These are phyloP conservation scores for Ustanciosporium gigantosporum DNA, from an alignment of 1,284 basidiomycete species.

Conservation along the genomic window DNA sequence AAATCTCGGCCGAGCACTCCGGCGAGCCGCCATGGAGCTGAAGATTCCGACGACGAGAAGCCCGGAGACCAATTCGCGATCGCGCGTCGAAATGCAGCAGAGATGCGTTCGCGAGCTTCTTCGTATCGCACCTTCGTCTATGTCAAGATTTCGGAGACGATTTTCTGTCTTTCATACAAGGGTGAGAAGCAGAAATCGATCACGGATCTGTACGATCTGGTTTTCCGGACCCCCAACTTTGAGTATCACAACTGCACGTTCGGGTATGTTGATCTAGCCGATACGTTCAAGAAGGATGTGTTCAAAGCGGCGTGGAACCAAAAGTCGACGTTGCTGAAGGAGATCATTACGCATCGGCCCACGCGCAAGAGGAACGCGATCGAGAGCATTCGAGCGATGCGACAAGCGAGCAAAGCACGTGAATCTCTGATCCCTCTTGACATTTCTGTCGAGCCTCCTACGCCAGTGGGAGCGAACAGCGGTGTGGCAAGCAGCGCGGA, in stretches of 20 bases:
- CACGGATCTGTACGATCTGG: conserved; percentile 66
- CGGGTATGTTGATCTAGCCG: conserved; percentile 64
- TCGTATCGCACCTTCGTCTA: conserved; percentile 73
- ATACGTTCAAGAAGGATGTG: conserved; percentile 55
- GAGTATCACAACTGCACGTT: conserved; percentile 85
- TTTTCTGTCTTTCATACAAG: conserved; percentile 63
- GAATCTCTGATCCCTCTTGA: conserved; percentile 13
- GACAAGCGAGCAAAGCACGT: conserved; percentile 15
- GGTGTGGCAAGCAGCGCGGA: conserved; percentile 13
- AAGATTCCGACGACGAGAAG: conserved; percentile 5
- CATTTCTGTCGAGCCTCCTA: conserved; percentile 25
- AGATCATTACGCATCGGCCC: conserved; percentile 45
- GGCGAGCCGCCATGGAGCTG: conserved; percentile 6
- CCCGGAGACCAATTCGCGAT: conserved; percentile 38
- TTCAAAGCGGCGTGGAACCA: conserved; percentile 58
- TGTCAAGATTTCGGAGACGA: conserved; percentile 75
- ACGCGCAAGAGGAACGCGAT: conserved; percentile 33
- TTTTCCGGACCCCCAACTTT: conserved; percentile 66
- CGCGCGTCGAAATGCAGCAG: conserved; percentile 50
- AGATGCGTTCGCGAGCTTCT: conserved; percentile 64
- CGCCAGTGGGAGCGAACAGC: conserved; percentile 6
- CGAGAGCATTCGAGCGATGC: conserved; percentile 24
- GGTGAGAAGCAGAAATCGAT: conserved; percentile 65
- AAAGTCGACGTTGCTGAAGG: conserved; percentile 50
- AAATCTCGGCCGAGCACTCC: conserved; percentile 18